These are phyloP conservation scores for Sclerotinia borealis DNA, from an alignment of 2,329 filamentous ascomycete species.

Conservation along the genomic window DNA sequence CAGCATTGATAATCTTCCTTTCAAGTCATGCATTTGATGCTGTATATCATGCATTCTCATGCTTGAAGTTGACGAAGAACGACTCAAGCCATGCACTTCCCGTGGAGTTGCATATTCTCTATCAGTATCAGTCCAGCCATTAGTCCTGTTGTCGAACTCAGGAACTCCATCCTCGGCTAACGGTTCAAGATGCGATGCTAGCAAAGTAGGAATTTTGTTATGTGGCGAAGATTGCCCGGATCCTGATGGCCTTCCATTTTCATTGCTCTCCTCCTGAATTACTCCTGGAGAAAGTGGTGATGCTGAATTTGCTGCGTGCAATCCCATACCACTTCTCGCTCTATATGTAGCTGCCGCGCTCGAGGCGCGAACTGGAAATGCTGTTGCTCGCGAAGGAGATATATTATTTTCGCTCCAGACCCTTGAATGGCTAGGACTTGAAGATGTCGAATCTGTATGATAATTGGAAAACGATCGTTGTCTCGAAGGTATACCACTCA, in stretches of 20 bases:
- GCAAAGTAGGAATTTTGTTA: conserved; percentile 22
- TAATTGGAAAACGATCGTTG: conserved; percentile 22
- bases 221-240: conserved; percentile 18
- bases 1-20: conserved; percentile 60
- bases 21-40: conserved; percentile 62
- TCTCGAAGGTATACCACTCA: conserved; percentile 19
- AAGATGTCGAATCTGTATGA: conserved; percentile 25
- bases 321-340: conserved; percentile 29
- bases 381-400: conserved; percentile 37
- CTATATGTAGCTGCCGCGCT: conserved; percentile 54
- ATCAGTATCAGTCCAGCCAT: conserved; percentile 22
- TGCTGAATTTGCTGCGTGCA: conserved; percentile 5
- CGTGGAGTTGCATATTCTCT: conserved; percentile 19
- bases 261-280: conserved; percentile 12
- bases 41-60: conserved; percentile 52
- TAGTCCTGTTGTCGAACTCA: conserved; percentile 23
- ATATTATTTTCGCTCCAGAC: conserved; percentile 57
- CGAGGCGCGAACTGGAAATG: conserved; percentile 51
- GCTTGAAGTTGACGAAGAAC: conserved; percentile 31
- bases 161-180: conserved; percentile 47
- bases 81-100: conserved; percentile 22
- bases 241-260: conserved; percentile 12
- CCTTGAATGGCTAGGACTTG: conserved; percentile 48
- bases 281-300: conserved; percentile 15
- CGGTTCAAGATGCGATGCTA: conserved; percentile 40